phyloP scores from a whole-genome alignment of 495 filamentous ascomycete species.

The Cladorrhinum samala region DNA sequence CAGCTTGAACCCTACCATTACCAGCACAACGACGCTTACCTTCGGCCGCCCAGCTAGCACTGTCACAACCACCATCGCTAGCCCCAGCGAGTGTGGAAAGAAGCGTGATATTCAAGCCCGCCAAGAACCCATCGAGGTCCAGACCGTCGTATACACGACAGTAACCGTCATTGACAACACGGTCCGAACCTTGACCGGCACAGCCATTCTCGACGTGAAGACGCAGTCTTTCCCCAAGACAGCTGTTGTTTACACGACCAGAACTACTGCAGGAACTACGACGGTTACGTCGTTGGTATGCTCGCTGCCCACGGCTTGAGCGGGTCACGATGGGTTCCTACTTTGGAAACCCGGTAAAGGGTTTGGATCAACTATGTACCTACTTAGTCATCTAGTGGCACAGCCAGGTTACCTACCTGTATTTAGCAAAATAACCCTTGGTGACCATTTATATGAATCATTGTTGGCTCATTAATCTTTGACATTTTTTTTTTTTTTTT shows the following conservation, averaged over 20 bases:
- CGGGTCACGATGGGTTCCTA: no score
- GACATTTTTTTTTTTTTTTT: no score
- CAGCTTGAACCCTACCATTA: background rate
- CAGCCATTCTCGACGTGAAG: constrained; percentile 10
- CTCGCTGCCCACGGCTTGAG: no score
- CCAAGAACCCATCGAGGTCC: constrained; percentile 2
- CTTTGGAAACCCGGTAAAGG: no score
- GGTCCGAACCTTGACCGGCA: constrained; percentile 9
- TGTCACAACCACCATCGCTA: background rate
- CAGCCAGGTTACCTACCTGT: no score
- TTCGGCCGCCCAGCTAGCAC: background rate
- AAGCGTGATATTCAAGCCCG: background rate
- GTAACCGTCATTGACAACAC: constrained; percentile 9
- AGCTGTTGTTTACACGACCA: background rate
- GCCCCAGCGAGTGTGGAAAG: background rate
- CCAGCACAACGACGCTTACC: no score
- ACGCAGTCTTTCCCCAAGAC: background rate
- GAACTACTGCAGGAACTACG: background rate
- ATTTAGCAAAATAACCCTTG: no score
- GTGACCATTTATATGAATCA: no score
- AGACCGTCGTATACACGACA: constrained; percentile 12
- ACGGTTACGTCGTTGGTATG: background rate
- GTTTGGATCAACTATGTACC: no score
- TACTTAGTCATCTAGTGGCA: no score
- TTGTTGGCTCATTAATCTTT: no score